Evolutionary conservation across 176 grass and related monocot genomes (phyloP).

Genomic region (Lolium rigidum): DNA sequence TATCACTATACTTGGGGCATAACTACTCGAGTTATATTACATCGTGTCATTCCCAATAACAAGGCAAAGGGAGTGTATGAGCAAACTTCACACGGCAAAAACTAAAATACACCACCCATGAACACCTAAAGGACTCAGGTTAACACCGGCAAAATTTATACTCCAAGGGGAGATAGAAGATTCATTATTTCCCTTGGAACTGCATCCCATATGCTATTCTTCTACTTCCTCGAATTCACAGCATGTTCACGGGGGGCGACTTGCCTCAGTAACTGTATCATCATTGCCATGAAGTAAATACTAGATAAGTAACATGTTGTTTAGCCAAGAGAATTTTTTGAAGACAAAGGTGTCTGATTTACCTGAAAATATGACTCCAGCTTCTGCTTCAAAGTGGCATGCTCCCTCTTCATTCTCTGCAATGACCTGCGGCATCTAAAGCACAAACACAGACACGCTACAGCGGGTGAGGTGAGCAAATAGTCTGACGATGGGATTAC

Average conservation of each 20-base stretch:
- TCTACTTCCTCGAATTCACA: constrained; percentile 54
- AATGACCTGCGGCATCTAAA: constrained; percentile 70
- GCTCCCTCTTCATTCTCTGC: constrained; percentile 75
- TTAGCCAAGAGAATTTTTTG: not conserved
- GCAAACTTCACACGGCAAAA: constrained; percentile 16
- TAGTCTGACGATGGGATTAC: not conserved
- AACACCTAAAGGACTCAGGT: constrained; percentile 20
- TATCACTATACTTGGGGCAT: constrained; percentile 26
- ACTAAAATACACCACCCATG: constrained; percentile 20
- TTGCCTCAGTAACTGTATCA: constrained; percentile 66
- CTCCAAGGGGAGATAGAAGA: constrained; percentile 22
- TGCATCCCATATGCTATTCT: constrained; percentile 23
- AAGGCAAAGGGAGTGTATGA: not conserved
- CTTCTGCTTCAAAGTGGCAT: constrained; percentile 65
- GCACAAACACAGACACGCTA: constrained; percentile 15
- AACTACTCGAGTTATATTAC: not conserved
- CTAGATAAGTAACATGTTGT: constrained; percentile 24
- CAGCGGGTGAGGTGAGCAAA: constrained; percentile 3
- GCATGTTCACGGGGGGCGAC: constrained; percentile 43
- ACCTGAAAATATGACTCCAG: constrained; percentile 80
- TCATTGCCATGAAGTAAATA: constrained; percentile 1
- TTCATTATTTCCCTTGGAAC: constrained; percentile 22
- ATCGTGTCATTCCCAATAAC: not conserved
- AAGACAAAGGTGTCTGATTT: not conserved
- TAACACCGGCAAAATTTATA: constrained; percentile 42